phyloP scores from a whole-genome alignment of 768 basidiomycete genomes.

The Hysterangium stoloniferum region DNA sequence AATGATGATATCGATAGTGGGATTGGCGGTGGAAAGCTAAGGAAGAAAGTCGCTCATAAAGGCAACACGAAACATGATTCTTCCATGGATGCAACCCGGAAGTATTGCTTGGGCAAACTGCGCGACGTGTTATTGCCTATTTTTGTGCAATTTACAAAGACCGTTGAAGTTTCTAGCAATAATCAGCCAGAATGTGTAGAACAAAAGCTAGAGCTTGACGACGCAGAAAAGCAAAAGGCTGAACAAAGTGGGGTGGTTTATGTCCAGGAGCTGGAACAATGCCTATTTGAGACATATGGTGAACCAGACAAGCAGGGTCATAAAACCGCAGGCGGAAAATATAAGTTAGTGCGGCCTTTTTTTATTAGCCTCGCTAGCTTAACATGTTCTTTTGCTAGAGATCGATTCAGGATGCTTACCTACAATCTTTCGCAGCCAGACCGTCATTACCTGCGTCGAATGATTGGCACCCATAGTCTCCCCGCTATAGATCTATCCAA shows the following conservation, averaged over 20 bases:
- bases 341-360: slow-evolving; percentile 51
- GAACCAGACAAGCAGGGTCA: slow-evolving; percentile 70
- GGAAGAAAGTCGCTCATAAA: slow-evolving; percentile 33
- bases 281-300: slow-evolving; percentile 65
- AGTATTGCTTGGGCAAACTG: slow-evolving; percentile 73
- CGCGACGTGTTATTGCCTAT: slow-evolving; percentile 64
- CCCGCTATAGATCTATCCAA: slow-evolving; percentile 65
- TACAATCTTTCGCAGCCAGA: slow-evolving; percentile 85
- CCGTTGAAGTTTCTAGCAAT: slow-evolving; percentile 21
- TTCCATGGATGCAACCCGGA: slow-evolving; percentile 55
- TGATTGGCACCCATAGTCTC: slow-evolving; percentile 62
- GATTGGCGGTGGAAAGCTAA: slow-evolving; percentile 29
- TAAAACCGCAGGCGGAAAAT: slow-evolving; percentile 60
- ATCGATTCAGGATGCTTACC: slow-evolving; percentile 83
- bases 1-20: slow-evolving; percentile 14
- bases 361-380: slow-evolving; percentile 3
- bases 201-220: slow-evolving; percentile 43
- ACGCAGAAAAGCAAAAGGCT: slow-evolving; percentile 50
- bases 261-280: slow-evolving; percentile 65
- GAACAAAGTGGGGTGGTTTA: slow-evolving; percentile 54
- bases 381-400: slow-evolving; percentile 36
- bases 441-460: slow-evolving; percentile 68
- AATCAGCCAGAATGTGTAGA: slow-evolving; percentile 31
- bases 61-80: slow-evolving; percentile 32
- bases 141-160: slow-evolving; percentile 62